Percentiles rank a stretch among this genome's conserved stretches.
Evolutionary conservation across 805 yeast species (phyloP).

Genomic region (Ogataea ganodermae): DNA sequence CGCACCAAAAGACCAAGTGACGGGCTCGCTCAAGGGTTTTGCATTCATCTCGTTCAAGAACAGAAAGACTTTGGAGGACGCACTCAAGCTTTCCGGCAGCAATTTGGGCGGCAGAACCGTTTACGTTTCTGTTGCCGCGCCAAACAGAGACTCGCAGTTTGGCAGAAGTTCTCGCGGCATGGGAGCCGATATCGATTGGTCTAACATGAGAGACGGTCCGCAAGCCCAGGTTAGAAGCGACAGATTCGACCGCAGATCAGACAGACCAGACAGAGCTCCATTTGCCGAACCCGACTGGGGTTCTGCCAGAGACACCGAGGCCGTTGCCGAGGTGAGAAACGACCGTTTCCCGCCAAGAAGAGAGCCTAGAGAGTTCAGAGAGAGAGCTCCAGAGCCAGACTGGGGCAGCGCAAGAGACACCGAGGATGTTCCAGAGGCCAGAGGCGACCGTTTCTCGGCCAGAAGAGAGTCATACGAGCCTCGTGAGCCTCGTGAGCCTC

Average conservation of each 20-base stretch:
- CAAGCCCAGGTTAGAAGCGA: constrained; percentile 26
- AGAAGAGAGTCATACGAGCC: constrained; percentile 33
- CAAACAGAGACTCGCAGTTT: constrained; percentile 45
- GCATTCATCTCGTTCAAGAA: constrained; percentile 54
- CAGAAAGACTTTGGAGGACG: constrained; percentile 51
- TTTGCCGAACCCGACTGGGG: constrained; percentile 53
- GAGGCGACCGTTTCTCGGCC: constrained; percentile 24
- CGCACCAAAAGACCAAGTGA: constrained; percentile 69
- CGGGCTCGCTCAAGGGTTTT: constrained; percentile 62
- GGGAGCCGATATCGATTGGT: constrained; percentile 58
- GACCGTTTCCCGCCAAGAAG: constrained; percentile 31
- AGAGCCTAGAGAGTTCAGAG: constrained; percentile 28
- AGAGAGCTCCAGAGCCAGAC: constrained; percentile 48
- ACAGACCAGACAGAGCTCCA: constrained; percentile 31
- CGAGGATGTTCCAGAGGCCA: constrained; percentile 20
- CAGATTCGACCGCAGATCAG: constrained; percentile 29
- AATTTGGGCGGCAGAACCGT: constrained; percentile 52
- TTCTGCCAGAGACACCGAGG: constrained; percentile 31
- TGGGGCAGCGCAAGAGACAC: constrained; percentile 48
- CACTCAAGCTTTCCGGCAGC: constrained; percentile 46
- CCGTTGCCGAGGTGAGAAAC: constrained; percentile 26
- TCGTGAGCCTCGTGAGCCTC: constrained; percentile 31
- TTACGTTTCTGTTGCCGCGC: constrained; percentile 61
- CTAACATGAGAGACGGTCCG: constrained; percentile 43
- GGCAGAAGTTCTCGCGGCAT: constrained; percentile 24